Percentiles rank a stretch among this genome's conserved stretches.
Evolutionary conservation across 352 stramenopile genomes (phyloP).

Genomic region (Pythium aristosporum): DNA sequence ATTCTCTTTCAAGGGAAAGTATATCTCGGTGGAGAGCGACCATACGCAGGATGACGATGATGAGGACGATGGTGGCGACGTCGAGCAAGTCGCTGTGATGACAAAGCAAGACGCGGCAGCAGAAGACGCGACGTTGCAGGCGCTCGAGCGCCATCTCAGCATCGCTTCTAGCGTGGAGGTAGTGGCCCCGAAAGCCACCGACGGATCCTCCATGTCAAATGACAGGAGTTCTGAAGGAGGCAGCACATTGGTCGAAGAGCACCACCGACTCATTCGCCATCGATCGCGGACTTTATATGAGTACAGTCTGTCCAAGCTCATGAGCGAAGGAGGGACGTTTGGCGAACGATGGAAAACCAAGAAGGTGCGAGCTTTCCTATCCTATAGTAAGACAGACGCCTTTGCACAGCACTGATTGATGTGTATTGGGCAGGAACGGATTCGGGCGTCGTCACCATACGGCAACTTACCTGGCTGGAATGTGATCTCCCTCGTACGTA

Average conservation of each 20-base stretch:
- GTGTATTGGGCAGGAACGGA: slow-evolving; percentile 46
- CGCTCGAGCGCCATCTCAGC: slow-evolving; percentile 25
- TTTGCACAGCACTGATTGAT: neutral
- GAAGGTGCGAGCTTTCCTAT: slow-evolving; percentile 46
- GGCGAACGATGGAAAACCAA: slow-evolving; percentile 95
- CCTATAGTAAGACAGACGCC: neutral
- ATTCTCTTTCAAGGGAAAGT: slow-evolving; percentile 60
- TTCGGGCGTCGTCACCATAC: slow-evolving; percentile 85
- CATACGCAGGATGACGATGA: slow-evolving; percentile 39
- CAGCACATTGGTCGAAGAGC: slow-evolving; percentile 2
- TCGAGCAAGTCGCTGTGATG: slow-evolving; percentile 25
- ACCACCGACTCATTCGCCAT: slow-evolving; percentile 45
- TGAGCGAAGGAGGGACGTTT: slow-evolving; percentile 69
- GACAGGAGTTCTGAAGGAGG: neutral
- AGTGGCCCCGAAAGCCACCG: neutral
- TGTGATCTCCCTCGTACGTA: slow-evolving; percentile 88
- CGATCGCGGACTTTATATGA: slow-evolving; percentile 70
- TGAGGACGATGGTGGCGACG: slow-evolving; percentile 28
- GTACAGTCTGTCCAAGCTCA: slow-evolving; percentile 58
- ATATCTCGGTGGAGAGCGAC: slow-evolving; percentile 36
- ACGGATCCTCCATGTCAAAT: neutral
- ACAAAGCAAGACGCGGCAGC: slow-evolving; percentile 12
- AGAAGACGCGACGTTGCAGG: slow-evolving; percentile 18
- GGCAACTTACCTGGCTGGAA: slow-evolving; percentile 90
- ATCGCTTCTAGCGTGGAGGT: neutral